phyloP scores from a whole-genome alignment of 106 monocot species.

The Alisma plantagoaquatica region DNA sequence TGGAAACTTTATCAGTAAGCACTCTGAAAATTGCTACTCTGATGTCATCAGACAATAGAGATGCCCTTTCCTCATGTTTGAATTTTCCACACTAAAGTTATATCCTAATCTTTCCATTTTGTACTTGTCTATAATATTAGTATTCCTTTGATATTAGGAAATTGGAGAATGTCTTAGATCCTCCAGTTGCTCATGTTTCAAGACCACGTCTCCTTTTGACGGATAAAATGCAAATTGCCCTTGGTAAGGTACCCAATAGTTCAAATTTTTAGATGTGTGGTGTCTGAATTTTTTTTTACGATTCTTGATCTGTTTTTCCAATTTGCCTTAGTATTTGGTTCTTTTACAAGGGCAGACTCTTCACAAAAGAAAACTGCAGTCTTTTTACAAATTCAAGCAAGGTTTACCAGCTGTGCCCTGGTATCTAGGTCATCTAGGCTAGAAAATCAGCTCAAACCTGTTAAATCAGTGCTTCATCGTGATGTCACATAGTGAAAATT shows the following conservation, averaged over 20 bases:
- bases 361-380: no score
- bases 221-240: conserved; percentile 86
- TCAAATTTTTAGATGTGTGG: no score
- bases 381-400: no score
- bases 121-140: neutral
- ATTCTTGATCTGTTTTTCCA: no score
- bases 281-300: neutral
- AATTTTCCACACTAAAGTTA: neutral
- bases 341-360: no score
- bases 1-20: conserved; percentile 93
- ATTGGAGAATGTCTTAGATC: conserved; percentile 69
- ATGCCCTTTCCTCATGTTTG: conserved; percentile 1
- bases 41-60: neutral
- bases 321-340: no score
- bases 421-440: no score
- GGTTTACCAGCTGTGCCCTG: no score
- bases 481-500: no score
- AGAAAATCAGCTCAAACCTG: no score
- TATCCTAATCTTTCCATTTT: neutral
- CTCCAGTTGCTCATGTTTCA: conserved; percentile 62
- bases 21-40: neutral
- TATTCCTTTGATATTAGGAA: conserved; percentile 23
- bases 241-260: conserved; percentile 81
- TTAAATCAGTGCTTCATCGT: no score
- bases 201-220: conserved; percentile 70